Evolutionary conservation across 345 rosid genomes (phyloP).

Genomic region (Microcos paniculata): DNA sequence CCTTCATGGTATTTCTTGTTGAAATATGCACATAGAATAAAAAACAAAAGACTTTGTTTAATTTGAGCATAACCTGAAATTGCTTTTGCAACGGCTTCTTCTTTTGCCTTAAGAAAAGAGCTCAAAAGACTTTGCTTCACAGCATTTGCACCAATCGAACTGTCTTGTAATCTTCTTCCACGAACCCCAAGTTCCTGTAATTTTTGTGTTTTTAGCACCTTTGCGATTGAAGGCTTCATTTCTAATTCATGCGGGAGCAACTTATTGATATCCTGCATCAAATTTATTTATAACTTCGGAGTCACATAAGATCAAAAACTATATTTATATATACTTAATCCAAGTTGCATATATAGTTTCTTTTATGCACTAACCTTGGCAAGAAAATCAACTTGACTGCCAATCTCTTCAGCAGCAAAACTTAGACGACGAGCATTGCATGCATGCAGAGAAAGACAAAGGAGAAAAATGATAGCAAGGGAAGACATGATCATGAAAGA

Average conservation of each 20-base stretch:
- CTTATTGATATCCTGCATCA: conserved; percentile 26
- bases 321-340: background rate
- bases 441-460: conserved; percentile 47
- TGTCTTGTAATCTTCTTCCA: background rate
- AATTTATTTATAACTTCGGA: background rate
- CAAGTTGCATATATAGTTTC: too few relatives aligned
- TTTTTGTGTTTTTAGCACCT: conserved; percentile 9
- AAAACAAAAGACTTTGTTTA: background rate
- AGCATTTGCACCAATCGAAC: conserved; percentile 22
- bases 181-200: background rate
- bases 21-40: background rate
- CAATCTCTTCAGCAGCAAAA: conserved; percentile 6
- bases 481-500: conserved; percentile 25
- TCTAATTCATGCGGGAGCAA: conserved; percentile 1
- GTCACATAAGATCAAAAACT: conserved; percentile 6
- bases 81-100: conserved; percentile 7
- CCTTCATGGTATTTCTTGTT: background rate
- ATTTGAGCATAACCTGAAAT: conserved; percentile 30
- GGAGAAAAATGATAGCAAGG: conserved; percentile 21
- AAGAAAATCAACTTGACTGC: conserved; percentile 2
- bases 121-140: conserved; percentile 7
- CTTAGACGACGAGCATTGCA: conserved; percentile 44
- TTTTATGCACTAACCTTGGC: conserved; percentile 24
- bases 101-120: conserved; percentile 11
- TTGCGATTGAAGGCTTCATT: conserved; percentile 1